phyloP scores from a whole-genome alignment of 2,329 filamentous ascomycete species.

The Aspergillus sp. region DNA sequence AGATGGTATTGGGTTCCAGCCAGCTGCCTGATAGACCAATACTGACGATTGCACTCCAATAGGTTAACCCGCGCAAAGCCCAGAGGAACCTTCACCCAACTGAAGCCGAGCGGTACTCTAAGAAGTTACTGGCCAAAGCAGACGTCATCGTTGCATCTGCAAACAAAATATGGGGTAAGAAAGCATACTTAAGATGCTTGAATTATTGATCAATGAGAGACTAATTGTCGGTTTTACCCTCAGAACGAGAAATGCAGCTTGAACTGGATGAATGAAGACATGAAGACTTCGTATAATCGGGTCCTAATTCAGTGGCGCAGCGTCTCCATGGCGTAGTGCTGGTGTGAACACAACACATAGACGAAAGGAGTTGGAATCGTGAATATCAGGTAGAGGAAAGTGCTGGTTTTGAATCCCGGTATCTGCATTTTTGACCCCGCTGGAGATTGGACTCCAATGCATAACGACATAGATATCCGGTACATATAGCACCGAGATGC shows the following conservation, averaged over 20 bases:
- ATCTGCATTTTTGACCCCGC: neutral
- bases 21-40: neutral
- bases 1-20: constrained; percentile 54
- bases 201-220: neutral
- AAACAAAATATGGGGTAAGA: constrained; percentile 64
- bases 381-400: neutral
- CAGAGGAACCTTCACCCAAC: constrained; percentile 51
- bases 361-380: neutral
- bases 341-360: neutral
- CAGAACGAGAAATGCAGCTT: constrained; percentile 39
- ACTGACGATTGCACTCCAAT: constrained; percentile 2
- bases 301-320: neutral
- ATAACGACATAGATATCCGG: neutral
- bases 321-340: too few relatives aligned
- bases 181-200: constrained; percentile 12
- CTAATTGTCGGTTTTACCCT: neutral
- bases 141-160: constrained; percentile 68
- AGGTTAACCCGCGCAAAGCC: constrained; percentile 66
- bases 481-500: neutral
- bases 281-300: neutral
- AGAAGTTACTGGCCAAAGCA: constrained; percentile 66
- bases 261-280: constrained; percentile 33
- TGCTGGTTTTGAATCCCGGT: neutral
- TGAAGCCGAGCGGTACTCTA: constrained; percentile 60
- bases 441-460: neutral